These are phyloP conservation scores for Aspergillus panamensis DNA, from an alignment of 495 filamentous ascomycete genomes.

Conservation along the genomic window DNA sequence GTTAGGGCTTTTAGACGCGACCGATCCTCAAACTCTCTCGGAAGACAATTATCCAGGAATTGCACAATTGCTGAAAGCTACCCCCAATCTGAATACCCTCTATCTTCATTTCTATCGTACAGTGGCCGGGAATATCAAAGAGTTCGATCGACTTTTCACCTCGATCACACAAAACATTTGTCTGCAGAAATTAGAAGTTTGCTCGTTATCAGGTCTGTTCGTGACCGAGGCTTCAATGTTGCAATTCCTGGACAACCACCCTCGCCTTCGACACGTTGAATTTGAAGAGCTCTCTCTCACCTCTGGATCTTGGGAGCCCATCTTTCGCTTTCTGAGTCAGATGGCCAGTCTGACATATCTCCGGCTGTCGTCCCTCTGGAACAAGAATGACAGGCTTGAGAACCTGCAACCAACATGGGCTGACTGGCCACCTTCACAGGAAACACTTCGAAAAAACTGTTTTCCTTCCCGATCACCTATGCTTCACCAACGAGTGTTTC, in stretches of 20 bases:
- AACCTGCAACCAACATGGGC: not conserved
- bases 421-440: not conserved
- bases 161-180: not conserved
- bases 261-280: slow-evolving; percentile 1
- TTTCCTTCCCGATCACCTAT: not conserved
- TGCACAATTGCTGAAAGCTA: not conserved
- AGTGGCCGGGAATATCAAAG: not conserved
- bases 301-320: not conserved
- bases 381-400: not conserved
- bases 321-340: not conserved
- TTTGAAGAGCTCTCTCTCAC: not conserved
- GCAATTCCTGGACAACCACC: not conserved
- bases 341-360: not conserved
- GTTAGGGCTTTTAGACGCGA: not conserved
- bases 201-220: slow-evolving; percentile 3
- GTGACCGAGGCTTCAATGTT: not conserved
- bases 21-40: not conserved
- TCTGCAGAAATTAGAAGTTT: not conserved
- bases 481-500: not conserved
- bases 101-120: slow-evolving; percentile 1
- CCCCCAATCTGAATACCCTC: not conserved
- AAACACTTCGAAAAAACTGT: not conserved
- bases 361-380: not conserved
- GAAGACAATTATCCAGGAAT: not conserved
- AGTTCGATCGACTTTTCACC: not conserved